These are phyloP conservation scores for Miscanthus sacchariflorus DNA, from an alignment of 202 grass and related monocot species.

Conservation along the genomic window DNA sequence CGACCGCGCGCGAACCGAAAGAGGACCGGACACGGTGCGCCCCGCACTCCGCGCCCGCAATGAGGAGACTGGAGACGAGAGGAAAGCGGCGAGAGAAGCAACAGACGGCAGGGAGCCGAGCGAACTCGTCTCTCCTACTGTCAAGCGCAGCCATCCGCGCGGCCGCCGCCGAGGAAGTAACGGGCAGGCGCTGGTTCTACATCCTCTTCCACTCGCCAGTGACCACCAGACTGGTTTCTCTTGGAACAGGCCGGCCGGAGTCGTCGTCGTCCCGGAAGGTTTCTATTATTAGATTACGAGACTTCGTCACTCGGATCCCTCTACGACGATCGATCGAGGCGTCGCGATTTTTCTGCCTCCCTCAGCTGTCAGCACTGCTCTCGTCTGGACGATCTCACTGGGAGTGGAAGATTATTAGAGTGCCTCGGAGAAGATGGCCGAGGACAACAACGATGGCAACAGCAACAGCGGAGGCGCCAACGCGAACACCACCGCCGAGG, in stretches of 20 bases:
- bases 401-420: too few relatives aligned
- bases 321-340: not conserved
- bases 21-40: not conserved
- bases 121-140: conserved; percentile 26
- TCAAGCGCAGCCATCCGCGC: conserved; percentile 38
- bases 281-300: conserved; percentile 14
- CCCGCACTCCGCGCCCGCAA: too few relatives aligned
- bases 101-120: not conserved
- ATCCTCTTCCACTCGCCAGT: not conserved
- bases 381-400: conserved; percentile 17
- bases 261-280: not conserved
- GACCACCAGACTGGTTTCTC: not conserved
- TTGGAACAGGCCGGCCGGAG: not conserved
- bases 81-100: conserved; percentile 27
- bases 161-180: conserved; percentile 3
- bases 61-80: not conserved
- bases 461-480: conserved; percentile 19
- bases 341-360: conserved; percentile 11
- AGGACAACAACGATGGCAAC: conserved; percentile 34
- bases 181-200: not conserved
- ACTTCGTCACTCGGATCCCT: not conserved
- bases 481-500: conserved; percentile 45
- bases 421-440: conserved; percentile 37
- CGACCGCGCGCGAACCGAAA: not conserved
- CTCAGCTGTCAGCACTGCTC: not conserved